A percentile compares a stretch with the other conserved stretches of the same genome.
Evolutionary conservation across 2,329 filamentous ascomycete genomes (phyloP).

Genomic region (Talaromyces sp.): DNA sequence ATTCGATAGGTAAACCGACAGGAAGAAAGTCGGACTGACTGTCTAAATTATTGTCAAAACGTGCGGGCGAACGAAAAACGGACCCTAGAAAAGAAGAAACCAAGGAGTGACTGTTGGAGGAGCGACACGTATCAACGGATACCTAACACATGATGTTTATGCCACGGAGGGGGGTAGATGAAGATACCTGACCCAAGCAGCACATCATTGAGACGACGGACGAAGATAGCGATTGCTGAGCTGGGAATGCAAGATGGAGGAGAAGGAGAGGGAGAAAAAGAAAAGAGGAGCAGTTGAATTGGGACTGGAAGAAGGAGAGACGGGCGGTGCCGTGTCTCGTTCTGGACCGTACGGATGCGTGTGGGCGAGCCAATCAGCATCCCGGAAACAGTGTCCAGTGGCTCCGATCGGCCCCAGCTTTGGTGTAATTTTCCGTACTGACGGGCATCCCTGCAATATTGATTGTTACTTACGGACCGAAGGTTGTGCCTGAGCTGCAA

Average conservation of each 20-base stretch:
- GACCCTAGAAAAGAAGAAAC: not conserved
- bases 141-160: constrained; percentile 5
- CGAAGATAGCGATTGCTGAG: not conserved
- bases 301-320: not conserved
- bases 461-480: not conserved
- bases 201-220: not conserved
- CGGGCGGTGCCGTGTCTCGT: constrained; percentile 4
- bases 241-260: constrained; percentile 1
- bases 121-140: constrained; percentile 10
- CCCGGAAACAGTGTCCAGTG: not conserved
- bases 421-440: constrained; percentile 6
- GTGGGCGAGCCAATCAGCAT: not conserved
- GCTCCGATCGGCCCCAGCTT: not conserved
- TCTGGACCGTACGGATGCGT: not conserved
- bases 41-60: not conserved
- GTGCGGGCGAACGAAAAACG: not conserved
- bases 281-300: constrained; percentile 2
- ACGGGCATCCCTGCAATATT: not conserved
- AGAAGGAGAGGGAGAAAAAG: not conserved
- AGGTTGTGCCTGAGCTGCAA: not conserved
- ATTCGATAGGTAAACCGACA: not conserved
- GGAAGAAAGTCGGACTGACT: not conserved
- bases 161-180: constrained; percentile 1
- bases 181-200: constrained; percentile 6
- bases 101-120: not conserved